Conservation (phyloP, 129 eudicot species). For the Chrysanthemum lavandulifolium region DNA sequence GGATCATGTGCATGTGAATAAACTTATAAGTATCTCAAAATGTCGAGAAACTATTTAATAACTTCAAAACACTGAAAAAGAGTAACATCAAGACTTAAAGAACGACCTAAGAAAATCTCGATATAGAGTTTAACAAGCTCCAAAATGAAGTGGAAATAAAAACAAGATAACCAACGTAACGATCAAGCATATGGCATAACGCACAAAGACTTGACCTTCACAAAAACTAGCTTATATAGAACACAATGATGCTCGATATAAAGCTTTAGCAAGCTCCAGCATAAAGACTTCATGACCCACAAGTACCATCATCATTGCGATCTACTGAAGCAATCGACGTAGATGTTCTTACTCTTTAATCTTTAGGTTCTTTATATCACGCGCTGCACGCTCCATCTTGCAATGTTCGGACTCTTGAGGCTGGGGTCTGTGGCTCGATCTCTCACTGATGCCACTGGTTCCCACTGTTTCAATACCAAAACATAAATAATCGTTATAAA, state of each 20-base stretch:
- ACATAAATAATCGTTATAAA: background rate
- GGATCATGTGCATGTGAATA: too few species aligned
- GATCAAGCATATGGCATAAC: conserved; percentile 8
- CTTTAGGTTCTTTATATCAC: conserved; percentile 1
- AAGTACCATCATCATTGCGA: conserved; percentile 2
- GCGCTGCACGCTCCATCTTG: background rate
- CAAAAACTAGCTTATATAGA: background rate
- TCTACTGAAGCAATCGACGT: background rate
- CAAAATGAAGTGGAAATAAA: background rate
- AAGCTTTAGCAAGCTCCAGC: background rate
- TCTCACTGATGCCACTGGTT: background rate
- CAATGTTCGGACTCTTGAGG: background rate
- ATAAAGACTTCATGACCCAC: background rate
- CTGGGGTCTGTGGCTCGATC: background rate
- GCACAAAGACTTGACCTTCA: background rate
- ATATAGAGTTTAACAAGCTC: too few species aligned
- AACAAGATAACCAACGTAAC: background rate
- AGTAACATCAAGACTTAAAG: too few species aligned
- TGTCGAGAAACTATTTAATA: too few species aligned
- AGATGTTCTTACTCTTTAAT: conserved; percentile 13
- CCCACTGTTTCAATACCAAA: background rate
- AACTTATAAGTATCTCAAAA: too few species aligned
- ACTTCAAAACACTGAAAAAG: too few species aligned
- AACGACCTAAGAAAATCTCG: too few species aligned
- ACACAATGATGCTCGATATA: background rate